phyloP scores from a whole-genome alignment of 768 basidiomycete genomes.

The Lentinula sp. region DNA sequence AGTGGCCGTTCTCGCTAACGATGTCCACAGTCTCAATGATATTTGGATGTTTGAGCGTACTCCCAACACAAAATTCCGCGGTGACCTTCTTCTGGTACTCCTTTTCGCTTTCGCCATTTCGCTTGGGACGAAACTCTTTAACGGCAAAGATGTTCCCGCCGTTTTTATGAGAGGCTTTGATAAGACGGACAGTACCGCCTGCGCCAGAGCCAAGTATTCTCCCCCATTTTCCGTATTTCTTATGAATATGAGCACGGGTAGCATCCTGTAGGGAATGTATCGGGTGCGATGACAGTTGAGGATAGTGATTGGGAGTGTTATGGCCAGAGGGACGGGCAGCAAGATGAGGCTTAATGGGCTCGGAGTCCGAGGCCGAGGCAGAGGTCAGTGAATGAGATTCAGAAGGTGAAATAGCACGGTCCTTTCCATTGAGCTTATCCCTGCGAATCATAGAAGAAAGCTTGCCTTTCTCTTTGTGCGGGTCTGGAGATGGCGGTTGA shows the following conservation, averaged over 20 bases:
- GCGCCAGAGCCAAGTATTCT: slow-evolving; percentile 92
- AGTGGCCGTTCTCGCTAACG: slow-evolving; percentile 95
- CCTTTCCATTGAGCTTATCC: slow-evolving; percentile 33
- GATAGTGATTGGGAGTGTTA: slow-evolving; percentile 17
- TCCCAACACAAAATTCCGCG: slow-evolving; percentile 97
- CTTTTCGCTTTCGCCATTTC: slow-evolving; percentile 83
- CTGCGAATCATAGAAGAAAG: slow-evolving; percentile 22
- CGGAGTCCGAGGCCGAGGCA: slow-evolving; percentile 17
- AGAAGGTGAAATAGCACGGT: slow-evolving; percentile 33
- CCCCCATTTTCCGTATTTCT: slow-evolving; percentile 99
- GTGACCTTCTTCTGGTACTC: slow-evolving; percentile 99
- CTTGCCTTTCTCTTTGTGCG: not conserved
- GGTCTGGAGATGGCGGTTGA: slow-evolving; percentile 19
- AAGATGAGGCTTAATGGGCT: slow-evolving; percentile 6
- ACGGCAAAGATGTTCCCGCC: slow-evolving; percentile 89
- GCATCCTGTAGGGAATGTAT: slow-evolving; percentile 69
- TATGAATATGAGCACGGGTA: slow-evolving; percentile 87
- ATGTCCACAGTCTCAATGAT: slow-evolving; percentile 99
- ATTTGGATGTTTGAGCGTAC: slow-evolving; percentile 88
- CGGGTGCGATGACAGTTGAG: slow-evolving; percentile 18
- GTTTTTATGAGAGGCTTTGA: slow-evolving; percentile 78
- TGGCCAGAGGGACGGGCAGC: slow-evolving; percentile 12
- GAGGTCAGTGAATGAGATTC: slow-evolving; percentile 16
- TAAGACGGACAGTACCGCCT: slow-evolving; percentile 96
- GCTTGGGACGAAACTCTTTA: slow-evolving; percentile 93